phyloP scores from a whole-genome alignment of 192 early-diverging fungal genomes.

The Umbelopsis sp. region DNA sequence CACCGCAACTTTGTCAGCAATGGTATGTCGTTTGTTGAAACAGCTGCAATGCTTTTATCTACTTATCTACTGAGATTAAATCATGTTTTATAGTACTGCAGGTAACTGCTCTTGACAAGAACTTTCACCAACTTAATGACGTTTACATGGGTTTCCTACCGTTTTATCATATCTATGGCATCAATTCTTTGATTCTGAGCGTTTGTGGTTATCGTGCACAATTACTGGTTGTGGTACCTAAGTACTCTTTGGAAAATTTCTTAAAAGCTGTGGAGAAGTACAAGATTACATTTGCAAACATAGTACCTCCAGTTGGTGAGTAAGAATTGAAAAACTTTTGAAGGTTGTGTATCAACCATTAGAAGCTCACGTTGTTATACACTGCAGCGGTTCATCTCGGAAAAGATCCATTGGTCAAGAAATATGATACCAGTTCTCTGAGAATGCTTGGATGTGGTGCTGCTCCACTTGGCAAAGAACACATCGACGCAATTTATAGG shows the following conservation, averaged over 20 bases:
- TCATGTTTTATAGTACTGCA: neutral
- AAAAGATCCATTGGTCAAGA: conserved; percentile 71
- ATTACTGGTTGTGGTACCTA: conserved; percentile 72
- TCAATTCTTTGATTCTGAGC: conserved; percentile 52
- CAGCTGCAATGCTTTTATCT: no score
- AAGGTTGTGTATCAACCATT: neutral
- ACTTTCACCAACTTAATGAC: conserved; percentile 14
- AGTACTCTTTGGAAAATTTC: conserved; percentile 70
- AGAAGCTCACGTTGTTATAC: conserved; percentile 49
- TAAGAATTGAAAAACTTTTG: neutral
- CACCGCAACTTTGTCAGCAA: conserved; percentile 34
- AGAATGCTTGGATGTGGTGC: conserved; percentile 72
- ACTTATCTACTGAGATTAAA: no score
- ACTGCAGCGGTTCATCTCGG: conserved; percentile 68
- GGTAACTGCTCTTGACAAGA: neutral
- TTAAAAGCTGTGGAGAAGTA: conserved; percentile 67
- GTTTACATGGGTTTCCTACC: conserved; percentile 63
- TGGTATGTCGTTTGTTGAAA: neutral
- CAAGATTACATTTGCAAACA: conserved; percentile 56
- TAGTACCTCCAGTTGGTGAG: conserved; percentile 40
- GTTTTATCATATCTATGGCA: conserved; percentile 76
- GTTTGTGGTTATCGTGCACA: conserved; percentile 47
- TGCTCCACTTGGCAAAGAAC: conserved; percentile 78
- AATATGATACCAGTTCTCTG: conserved; percentile 72
- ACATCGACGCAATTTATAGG: conserved; percentile 53